phyloP scores from a whole-genome alignment of 306 rosid species.

The Arachis stenosperma region DNA sequence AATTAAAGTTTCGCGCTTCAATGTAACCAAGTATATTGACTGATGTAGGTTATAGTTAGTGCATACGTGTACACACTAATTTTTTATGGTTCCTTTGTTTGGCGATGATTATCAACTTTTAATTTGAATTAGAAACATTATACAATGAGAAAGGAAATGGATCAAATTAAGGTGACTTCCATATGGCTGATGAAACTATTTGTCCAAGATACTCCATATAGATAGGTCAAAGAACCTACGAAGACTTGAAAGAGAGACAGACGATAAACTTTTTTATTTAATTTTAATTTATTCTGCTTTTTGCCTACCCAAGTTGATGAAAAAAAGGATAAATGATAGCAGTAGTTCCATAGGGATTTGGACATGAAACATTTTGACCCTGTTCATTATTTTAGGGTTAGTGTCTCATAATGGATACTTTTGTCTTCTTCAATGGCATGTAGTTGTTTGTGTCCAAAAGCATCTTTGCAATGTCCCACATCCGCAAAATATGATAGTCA shows the following conservation, averaged over 20 bases:
- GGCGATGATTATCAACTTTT: not conserved
- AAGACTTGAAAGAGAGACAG: conserved; percentile 22
- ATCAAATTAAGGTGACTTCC: not conserved
- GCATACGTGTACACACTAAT: not conserved
- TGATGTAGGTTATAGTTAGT: not conserved
- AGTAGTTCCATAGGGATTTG: conserved; percentile 50
- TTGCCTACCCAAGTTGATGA: conserved; percentile 36
- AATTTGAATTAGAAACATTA: not conserved
- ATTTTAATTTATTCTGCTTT: conserved; percentile 3
- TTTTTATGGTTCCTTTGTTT: not conserved
- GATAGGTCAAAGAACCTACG: conserved; percentile 37
- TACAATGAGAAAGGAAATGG: conserved; percentile 11
- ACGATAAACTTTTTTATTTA: not conserved
- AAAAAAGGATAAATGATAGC: conserved; percentile 22
- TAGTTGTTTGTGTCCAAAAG: conserved; percentile 43
- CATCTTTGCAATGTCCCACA: conserved; percentile 41
- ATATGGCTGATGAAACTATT: conserved; percentile 3
- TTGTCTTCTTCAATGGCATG: conserved; percentile 44
- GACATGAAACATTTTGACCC: conserved; percentile 32
- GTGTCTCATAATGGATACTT: conserved; percentile 38
- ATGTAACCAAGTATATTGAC: not conserved
- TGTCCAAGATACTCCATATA: not conserved
- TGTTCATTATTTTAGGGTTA: conserved; percentile 38
- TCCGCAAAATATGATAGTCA: conserved; percentile 42
- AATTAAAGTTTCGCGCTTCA: not conserved